Conservation (phyloP, 805 yeast species). For the Yueomyces sp. region DNA sequence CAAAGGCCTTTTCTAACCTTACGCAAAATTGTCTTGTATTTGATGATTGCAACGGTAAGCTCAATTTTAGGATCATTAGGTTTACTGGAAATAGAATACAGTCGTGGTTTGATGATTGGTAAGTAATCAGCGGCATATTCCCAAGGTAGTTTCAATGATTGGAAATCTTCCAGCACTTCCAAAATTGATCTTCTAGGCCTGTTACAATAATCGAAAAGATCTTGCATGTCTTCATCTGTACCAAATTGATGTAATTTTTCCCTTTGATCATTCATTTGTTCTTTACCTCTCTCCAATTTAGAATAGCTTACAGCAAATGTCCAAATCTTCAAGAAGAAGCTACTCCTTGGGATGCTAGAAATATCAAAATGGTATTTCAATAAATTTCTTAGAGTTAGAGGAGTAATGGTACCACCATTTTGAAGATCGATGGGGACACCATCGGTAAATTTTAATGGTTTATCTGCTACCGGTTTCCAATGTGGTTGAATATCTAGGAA, state of each 20-base stretch:
- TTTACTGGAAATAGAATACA: slow-evolving; percentile 70
- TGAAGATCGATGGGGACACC: slow-evolving; percentile 16
- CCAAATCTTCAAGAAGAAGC: slow-evolving; percentile 63
- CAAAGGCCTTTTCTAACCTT: slow-evolving; percentile 72
- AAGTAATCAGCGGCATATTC: slow-evolving; percentile 64
- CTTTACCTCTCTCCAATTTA: slow-evolving; percentile 16
- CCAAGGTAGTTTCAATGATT: slow-evolving; percentile 59
- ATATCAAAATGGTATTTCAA: slow-evolving; percentile 74
- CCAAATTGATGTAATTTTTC: slow-evolving; percentile 70
- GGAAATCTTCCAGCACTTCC: slow-evolving; percentile 76
- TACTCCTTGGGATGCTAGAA: slow-evolving; percentile 66
- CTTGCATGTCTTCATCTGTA: slow-evolving; percentile 60
- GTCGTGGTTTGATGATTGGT: slow-evolving; percentile 68
- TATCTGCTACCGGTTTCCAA: slow-evolving; percentile 65
- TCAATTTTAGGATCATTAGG: slow-evolving; percentile 37
- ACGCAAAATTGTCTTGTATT: slow-evolving; percentile 70
- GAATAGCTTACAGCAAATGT: slow-evolving; percentile 53
- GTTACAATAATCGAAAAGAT: slow-evolving; percentile 80
- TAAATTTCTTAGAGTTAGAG: slow-evolving; percentile 57
- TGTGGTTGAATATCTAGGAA: slow-evolving; percentile 51
- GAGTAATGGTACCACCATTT: slow-evolving; percentile 50
- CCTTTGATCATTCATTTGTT: slow-evolving; percentile 42
- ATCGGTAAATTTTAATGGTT: slow-evolving; percentile 23
- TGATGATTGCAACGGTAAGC: slow-evolving; percentile 71
- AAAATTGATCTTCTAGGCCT: slow-evolving; percentile 80